Evolutionary conservation across 208 protist genomes (phyloP), one percentile per base, ranked within the genome.

Genomic region (Leishmania tropica): DNA sequence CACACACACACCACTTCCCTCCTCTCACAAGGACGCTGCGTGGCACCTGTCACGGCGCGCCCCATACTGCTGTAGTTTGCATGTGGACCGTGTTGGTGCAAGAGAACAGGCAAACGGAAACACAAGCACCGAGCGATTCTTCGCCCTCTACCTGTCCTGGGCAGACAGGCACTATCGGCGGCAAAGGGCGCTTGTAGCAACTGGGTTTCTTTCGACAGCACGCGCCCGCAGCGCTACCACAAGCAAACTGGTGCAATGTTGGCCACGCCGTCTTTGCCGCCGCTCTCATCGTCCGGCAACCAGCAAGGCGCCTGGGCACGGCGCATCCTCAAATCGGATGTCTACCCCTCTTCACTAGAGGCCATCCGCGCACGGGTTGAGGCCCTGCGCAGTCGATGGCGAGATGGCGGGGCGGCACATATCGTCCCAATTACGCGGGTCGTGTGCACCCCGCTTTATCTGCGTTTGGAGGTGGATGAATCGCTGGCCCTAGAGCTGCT

Each of bases 401-500:
- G 35, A 53, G 64, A n/a, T 8, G 24, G 76, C 31, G 13, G 37
- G 19, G 58, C 62, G 48, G 45, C 68, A 1, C 75, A 51, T 2
- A 17, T 95, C 28, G 65, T 89, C 1, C 74, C 86, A 3, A 88
- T 93, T 70, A 81, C 60, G 37, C 81, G 81, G 19, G 82, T 81
- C 40, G 48, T n/a, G 28, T 60, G 92, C 45, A 90, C 89, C 1
- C 92, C 92, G 28, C 81, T 91, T 35, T 88, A 87, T 76, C 76
- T 95, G 15, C 67, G 81, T 13, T 21, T 94, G 24, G 72, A 70
- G 4, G 84, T 80, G 28, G 76, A 89, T 75, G 79, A 81, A 60
- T 1, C 40, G 10, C 53, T 78, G 0, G 67, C 60, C 65, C 48
- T 45, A 3, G 76, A 47, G 54, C 60, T 78, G 5, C 64, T 85